Evolutionary conservation across 495 filamentous ascomycete species (phyloP).

Genomic region (Rhypophila decipiens): DNA sequence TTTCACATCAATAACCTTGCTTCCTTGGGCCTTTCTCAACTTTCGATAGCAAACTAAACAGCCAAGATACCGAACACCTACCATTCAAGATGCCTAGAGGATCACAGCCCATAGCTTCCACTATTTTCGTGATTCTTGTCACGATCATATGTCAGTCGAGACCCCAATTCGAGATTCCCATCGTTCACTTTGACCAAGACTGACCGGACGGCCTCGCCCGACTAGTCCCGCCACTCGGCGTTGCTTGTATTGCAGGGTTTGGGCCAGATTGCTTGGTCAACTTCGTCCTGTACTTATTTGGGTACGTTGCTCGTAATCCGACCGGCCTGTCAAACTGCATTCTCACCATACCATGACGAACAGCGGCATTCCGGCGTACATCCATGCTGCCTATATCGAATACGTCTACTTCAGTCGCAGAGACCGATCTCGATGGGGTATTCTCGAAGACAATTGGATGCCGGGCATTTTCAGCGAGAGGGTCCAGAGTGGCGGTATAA

Average conservation of each 20-base stretch:
- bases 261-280: slow-evolving; percentile 84
- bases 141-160: slow-evolving; percentile 49
- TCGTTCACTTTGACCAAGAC: no score
- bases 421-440: slow-evolving; percentile 49
- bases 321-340: no score
- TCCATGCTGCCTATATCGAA: slow-evolving; percentile 89
- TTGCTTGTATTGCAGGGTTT: slow-evolving; percentile 42
- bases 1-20: background rate
- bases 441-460: slow-evolving; percentile 42
- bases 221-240: slow-evolving; percentile 38
- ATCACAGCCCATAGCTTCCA: slow-evolving; percentile 45
- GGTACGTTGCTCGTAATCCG: slow-evolving; percentile 14
- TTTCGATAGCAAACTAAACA: background rate
- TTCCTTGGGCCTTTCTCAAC: background rate
- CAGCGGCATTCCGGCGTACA: slow-evolving; percentile 73
- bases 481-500: slow-evolving; percentile 63
- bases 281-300: slow-evolving; percentile 68
- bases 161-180: background rate
- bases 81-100: no score
- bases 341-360: background rate
- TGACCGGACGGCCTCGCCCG: no score
- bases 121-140: slow-evolving; percentile 51
- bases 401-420: slow-evolving; percentile 77
- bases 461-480: slow-evolving; percentile 77
- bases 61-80: no score